Evolutionary conservation across 2,329 filamentous ascomycete species (phyloP).

Genomic region (Botrytis pseudocinerea): DNA sequence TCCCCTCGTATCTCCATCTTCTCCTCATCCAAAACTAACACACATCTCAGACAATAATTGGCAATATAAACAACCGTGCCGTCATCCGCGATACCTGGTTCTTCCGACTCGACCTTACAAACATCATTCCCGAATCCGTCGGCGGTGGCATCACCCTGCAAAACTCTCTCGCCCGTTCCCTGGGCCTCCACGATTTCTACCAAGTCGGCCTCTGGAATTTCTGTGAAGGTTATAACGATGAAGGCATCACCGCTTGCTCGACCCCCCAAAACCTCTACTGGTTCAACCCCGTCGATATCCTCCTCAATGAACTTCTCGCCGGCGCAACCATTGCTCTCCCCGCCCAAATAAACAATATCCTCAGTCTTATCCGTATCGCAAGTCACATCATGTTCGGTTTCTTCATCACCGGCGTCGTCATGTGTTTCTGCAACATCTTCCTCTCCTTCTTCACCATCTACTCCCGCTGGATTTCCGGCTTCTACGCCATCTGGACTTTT

Average conservation of each 20-base stretch:
- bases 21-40: background rate
- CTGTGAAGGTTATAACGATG: conserved; percentile 78
- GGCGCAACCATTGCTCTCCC: conserved; percentile 84
- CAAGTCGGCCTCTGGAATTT: conserved; percentile 89
- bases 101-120: conserved; percentile 77
- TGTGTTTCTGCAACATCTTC: conserved; percentile 74
- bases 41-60: conserved; percentile 59
- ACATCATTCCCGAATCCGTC: conserved; percentile 54
- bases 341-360: conserved; percentile 67
- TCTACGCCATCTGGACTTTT: conserved; percentile 67
- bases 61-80: conserved; percentile 64
- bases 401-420: conserved; percentile 70
- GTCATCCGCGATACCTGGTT: conserved; percentile 76
- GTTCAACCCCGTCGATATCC: conserved; percentile 86
- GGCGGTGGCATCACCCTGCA: conserved; percentile 65
- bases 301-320: conserved; percentile 75
- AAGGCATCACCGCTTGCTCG: conserved; percentile 77
- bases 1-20: background rate
- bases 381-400: conserved; percentile 88
- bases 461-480: conserved; percentile 60
- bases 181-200: conserved; percentile 93
- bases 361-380: conserved; percentile 71
- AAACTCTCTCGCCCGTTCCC: conserved; percentile 81
- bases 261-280: conserved; percentile 71
- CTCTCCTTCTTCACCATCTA: conserved; percentile 49